Base-by-base conservation (phyloP, 1,284 basidiomycete genomes). In the Sporisorium exsertum region DNA sequence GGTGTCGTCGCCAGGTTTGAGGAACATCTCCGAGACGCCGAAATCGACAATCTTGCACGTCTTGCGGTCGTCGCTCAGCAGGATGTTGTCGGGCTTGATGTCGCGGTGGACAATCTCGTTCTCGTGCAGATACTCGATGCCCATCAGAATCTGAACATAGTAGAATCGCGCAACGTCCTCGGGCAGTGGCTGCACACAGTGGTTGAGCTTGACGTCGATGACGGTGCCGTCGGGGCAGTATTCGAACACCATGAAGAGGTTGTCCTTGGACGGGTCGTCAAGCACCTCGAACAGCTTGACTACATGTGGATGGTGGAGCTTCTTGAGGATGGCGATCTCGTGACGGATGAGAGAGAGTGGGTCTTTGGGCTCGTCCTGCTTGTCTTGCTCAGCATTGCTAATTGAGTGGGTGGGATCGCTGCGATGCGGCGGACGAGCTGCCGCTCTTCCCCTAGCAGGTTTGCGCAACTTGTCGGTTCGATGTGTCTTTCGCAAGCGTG, bases 41-140 rank as follows among this genome's bases (percentile, higher is more conserved):
- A 90, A 90, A 72, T 89, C 88, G 74, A 87, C 89, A 52, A 90
- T 85, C 79, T 89, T 89, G 84, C 88, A 88, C 12, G 83, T 81
- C 55, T 84, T 80, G n/a, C 84, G 79, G 66, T 88, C 86, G n/a
- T 84, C 83, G 13, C 86, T 86, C 16, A 89, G 84, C 26, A 90
- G 84, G 33, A 89, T 87, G 80, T 90, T 89, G 76, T 88, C 88
- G 0, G 88, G 88, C 78, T 89, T 88, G 84, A 88, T 87, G 71
- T 88, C 88, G 15, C 87, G 85, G 76, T 88, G 88, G 6, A 88
- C 87, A 33, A 90, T 87, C 32, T 87, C 87, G 81, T 89, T 89
- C 42, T 86, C 84, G 78, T 90, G 89, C 12, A 90, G 81, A 72
- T 89, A 90, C 76, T 87, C 86, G 51, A 88, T 76, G 22, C 88